phyloP scores from a whole-genome alignment of 192 early-diverging fungal genomes.

The Backusella westeae region DNA sequence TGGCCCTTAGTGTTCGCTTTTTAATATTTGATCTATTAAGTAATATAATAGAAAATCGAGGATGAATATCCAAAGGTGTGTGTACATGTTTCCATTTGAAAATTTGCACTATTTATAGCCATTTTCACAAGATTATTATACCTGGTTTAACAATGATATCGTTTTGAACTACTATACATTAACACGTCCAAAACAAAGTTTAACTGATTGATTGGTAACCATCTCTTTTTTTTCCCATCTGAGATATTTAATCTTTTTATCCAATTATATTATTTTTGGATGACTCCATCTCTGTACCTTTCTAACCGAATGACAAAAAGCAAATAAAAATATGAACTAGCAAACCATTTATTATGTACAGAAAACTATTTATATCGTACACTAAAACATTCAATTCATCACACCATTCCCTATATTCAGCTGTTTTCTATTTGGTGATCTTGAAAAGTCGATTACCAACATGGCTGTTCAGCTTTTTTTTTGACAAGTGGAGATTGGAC shows the following conservation, averaged over 20 bases:
- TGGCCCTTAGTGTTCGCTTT: neutral
- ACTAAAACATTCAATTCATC: neutral
- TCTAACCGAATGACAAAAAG: neutral
- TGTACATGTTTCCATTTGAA: neutral
- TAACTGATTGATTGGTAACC: neutral
- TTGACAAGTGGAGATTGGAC: too few species aligned
- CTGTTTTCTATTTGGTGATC: neutral
- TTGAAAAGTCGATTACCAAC: neutral
- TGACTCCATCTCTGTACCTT: too few species aligned
- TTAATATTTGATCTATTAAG: neutral
- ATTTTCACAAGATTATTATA: neutral
- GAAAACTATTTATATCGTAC: neutral
- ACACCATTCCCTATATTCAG: neutral
- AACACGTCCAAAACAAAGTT: neutral
- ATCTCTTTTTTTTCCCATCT: neutral
- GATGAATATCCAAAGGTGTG: too few species aligned
- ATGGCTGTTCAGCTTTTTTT: too few species aligned
- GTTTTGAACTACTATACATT: too few species aligned
- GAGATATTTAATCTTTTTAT: neutral
- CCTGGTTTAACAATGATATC: neutral
- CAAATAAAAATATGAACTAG: neutral
- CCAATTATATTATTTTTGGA: neutral
- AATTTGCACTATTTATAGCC: too few species aligned
- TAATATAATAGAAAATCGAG: too few species aligned
- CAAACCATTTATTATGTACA: neutral